A percentile compares a stretch with the other conserved stretches of the same genome.
Conservation (phyloP, 2,329 filamentous ascomycete species). For the Ilyonectria mors-panacis region DNA sequence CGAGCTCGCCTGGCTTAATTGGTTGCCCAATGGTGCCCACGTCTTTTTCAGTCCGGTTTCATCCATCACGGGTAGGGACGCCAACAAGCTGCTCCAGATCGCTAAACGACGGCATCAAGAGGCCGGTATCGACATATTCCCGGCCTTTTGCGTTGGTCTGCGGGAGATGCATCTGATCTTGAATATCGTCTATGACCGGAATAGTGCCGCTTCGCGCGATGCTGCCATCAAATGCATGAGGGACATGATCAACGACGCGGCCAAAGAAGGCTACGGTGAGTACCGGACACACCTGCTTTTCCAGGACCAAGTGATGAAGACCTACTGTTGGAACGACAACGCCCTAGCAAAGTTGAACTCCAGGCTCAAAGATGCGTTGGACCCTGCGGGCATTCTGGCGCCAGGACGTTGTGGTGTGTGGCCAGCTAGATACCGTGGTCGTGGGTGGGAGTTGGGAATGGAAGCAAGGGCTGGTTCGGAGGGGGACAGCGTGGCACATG, state of each 20-base stretch:
- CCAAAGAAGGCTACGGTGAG: slow-evolving; percentile 35
- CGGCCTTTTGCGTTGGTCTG: slow-evolving; percentile 33
- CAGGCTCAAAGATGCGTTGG: slow-evolving; percentile 28
- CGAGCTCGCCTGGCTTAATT: no score
- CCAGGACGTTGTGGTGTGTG: slow-evolving; percentile 37
- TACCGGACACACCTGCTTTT: slow-evolving; percentile 37
- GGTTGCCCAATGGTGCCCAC: no score
- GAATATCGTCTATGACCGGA: slow-evolving; percentile 31
- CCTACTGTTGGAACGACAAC: slow-evolving; percentile 36
- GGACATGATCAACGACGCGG: slow-evolving; percentile 34
- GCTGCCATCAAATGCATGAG: neutral
- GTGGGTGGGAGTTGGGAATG: no score
- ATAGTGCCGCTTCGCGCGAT: neutral
- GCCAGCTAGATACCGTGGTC: slow-evolving; percentile 15
- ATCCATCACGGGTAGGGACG: no score
- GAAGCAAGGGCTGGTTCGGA: no score
- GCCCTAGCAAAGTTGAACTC: slow-evolving; percentile 34
- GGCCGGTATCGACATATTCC: no score
- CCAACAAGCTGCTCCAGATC: no score
- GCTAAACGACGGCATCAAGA: no score
- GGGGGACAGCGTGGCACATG: no score
- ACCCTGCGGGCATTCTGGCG: slow-evolving; percentile 36
- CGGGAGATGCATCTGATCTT: slow-evolving; percentile 40
- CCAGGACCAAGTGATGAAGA: slow-evolving; percentile 38
- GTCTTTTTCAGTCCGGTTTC: no score